phyloP scores from a whole-genome alignment of 176 grass and related monocot species.

The Tillandsia fasciculata region DNA sequence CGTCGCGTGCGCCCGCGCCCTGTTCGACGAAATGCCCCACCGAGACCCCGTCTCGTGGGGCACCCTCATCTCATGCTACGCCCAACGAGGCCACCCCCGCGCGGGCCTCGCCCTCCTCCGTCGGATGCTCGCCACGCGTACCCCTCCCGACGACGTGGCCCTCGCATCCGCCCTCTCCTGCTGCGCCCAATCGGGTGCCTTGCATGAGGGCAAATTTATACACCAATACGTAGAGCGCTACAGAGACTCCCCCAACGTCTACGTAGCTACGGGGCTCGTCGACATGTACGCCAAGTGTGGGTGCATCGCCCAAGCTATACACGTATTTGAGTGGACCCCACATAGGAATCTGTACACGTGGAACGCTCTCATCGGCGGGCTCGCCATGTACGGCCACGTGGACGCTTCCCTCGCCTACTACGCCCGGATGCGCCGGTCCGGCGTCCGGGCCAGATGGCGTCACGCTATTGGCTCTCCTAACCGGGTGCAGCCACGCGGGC shows the following conservation, averaged over 20 bases:
- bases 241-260: slow-evolving; percentile 29
- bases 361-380: slow-evolving; percentile 48
- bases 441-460: slow-evolving; percentile 31
- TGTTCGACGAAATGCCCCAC: slow-evolving; percentile 35
- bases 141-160: slow-evolving; percentile 35
- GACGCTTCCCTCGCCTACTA: slow-evolving; percentile 35
- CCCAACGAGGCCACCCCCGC: slow-evolving; percentile 6
- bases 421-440: slow-evolving; percentile 23
- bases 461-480: slow-evolving; percentile 42
- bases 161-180: slow-evolving; percentile 41
- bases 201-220: slow-evolving; percentile 38
- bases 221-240: slow-evolving; percentile 35
- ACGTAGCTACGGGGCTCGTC: slow-evolving; percentile 38
- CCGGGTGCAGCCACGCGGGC: slow-evolving; percentile 50
- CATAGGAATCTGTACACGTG: slow-evolving; percentile 44
- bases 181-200: slow-evolving; percentile 41
- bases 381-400: slow-evolving; percentile 51
- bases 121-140: slow-evolving; percentile 23
- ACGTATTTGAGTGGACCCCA: slow-evolving; percentile 28
- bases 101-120: slow-evolving; percentile 37
- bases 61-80: slow-evolving; percentile 26
- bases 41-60: slow-evolving; percentile 53
- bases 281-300: slow-evolving; percentile 60
- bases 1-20: slow-evolving; percentile 10
- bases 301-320: slow-evolving; percentile 15